phyloP scores from a whole-genome alignment of 441 rosid genomes.

The Syzygium syzygioides region DNA sequence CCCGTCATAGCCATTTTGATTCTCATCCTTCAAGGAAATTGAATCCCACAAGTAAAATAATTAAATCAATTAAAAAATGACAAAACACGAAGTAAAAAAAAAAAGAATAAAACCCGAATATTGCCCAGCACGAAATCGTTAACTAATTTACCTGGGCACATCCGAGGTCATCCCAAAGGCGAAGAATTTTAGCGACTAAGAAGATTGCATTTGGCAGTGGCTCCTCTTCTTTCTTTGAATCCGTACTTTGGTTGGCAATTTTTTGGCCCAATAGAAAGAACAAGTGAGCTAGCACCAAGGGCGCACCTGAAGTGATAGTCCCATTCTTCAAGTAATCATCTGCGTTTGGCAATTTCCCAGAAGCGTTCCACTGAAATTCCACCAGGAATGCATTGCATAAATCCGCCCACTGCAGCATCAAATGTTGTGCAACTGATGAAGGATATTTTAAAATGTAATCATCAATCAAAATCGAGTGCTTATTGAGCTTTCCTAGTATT shows the following conservation, averaged over 20 bases:
- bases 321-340: conserved; percentile 14
- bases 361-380: conserved; percentile 17
- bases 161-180: conserved; percentile 68
- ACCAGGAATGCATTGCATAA: conserved; percentile 15
- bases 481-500: background rate
- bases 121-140: background rate
- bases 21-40: background rate
- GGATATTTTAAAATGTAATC: background rate
- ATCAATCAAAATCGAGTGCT: background rate
- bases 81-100: background rate
- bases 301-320: conserved; percentile 1
- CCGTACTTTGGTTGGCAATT: conserved; percentile 13
- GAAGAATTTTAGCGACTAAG: conserved; percentile 41
- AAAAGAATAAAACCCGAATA: background rate
- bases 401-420: conserved; percentile 3
- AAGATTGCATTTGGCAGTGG: conserved; percentile 18
- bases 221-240: conserved; percentile 12
- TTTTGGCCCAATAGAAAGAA: conserved; percentile 13
- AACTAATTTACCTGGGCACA: conserved; percentile 29
- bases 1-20: conserved; percentile 24
- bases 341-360: background rate
- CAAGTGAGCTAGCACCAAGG: conserved; percentile 1
- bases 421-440: background rate
- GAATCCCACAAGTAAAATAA: background rate
- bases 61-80: background rate